Conservation (phyloP, 208 protist genomes). For the Leishmania gerbilli region DNA sequence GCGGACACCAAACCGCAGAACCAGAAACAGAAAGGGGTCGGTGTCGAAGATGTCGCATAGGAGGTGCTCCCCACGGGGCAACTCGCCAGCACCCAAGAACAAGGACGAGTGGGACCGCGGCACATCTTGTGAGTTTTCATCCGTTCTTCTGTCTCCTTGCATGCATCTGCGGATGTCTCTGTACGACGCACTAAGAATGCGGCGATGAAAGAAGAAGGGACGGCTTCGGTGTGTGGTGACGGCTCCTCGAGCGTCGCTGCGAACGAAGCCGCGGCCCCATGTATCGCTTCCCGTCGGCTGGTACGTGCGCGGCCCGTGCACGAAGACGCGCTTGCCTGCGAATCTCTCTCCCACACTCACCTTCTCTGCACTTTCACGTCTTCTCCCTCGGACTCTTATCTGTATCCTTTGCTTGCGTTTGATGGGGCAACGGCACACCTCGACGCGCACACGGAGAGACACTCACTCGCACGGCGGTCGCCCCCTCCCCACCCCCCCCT, state of each 20-base stretch:
- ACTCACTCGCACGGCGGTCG: background rate
- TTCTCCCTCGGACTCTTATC: background rate
- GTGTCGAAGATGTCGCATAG: background rate
- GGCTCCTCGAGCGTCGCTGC: background rate
- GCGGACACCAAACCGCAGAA: background rate
- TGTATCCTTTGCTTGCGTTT: background rate
- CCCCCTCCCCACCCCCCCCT: background rate
- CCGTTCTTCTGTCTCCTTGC: background rate
- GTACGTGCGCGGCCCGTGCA: too few relatives aligned
- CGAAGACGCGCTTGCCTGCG: too few relatives aligned
- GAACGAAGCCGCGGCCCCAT: background rate
- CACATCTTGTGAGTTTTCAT: too few relatives aligned
- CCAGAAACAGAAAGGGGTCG: background rate
- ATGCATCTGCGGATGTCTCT: background rate
- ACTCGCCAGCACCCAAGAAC: background rate
- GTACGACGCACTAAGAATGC: background rate
- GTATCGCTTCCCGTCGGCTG: background rate
- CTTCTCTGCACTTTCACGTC: background rate
- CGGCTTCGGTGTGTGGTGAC: background rate
- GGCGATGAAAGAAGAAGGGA: background rate
- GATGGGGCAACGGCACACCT: background rate
- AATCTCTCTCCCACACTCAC: too few relatives aligned
- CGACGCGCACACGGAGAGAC: background rate
- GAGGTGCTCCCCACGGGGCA: background rate
- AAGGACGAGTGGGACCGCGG: background rate